phyloP scores from a whole-genome alignment of 306 rosid species.

The Rosa lucieae region DNA sequence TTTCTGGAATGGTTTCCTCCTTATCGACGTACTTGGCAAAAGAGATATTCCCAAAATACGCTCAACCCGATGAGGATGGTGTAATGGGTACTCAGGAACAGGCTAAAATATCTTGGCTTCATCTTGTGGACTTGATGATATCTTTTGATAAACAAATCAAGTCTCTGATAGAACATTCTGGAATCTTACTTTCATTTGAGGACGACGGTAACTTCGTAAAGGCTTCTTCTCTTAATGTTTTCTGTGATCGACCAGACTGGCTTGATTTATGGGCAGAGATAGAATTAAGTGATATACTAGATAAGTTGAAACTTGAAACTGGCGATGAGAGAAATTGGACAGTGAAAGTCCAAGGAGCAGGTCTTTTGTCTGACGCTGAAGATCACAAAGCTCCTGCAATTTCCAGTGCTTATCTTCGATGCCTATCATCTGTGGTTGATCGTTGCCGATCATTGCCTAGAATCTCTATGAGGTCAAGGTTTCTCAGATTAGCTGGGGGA shows the following conservation, averaged over 20 bases:
- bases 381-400: constrained; percentile 77
- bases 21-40: constrained; percentile 81
- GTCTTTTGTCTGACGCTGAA: constrained; percentile 51
- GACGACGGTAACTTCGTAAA: constrained; percentile 53
- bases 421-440: constrained; percentile 62
- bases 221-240: constrained; percentile 74
- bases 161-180: constrained; percentile 74
- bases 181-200: constrained; percentile 61
- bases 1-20: constrained; percentile 79
- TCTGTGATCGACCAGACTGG: constrained; percentile 92
- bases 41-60: constrained; percentile 72
- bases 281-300: constrained; percentile 68
- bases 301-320: constrained; percentile 55
- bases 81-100: constrained; percentile 41
- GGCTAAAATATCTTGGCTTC: constrained; percentile 72
- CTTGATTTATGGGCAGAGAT: constrained; percentile 93
- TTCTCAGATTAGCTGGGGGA: constrained; percentile 65
- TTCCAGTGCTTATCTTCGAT: constrained; percentile 57
- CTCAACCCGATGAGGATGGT: constrained; percentile 59
- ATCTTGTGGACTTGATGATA: constrained; percentile 91
- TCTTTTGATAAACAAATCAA: constrained; percentile 84
- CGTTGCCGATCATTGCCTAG: constrained; percentile 74
- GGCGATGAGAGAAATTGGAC: constrained; percentile 76
- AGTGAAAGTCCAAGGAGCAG: constrained; percentile 53
- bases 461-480: constrained; percentile 57